phyloP scores from a whole-genome alignment of 106 monocot species.

The Cymbidium sinense region DNA sequence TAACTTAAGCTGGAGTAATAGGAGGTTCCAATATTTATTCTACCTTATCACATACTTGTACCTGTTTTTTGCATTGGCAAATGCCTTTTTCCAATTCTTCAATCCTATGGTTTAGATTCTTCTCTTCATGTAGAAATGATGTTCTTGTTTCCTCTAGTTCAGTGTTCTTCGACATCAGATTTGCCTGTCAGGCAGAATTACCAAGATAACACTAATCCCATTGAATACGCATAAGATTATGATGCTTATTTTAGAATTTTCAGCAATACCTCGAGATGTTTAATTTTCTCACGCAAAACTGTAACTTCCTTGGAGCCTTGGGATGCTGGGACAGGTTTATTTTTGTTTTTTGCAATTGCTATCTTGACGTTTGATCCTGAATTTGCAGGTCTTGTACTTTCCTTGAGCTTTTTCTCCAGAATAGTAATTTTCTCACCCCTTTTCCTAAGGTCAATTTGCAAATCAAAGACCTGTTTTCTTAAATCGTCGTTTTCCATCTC shows the following conservation, averaged over 20 bases:
- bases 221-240: not conserved
- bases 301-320: slow-evolving; percentile 15
- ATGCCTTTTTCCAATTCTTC: slow-evolving; percentile 14
- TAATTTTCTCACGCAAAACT: slow-evolving; percentile 17
- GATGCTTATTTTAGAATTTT: not conserved
- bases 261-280: slow-evolving; percentile 18
- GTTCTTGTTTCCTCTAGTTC: slow-evolving; percentile 10
- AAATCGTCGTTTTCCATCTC: slow-evolving; percentile 43
- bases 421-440: slow-evolving; percentile 23
- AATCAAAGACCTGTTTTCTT: slow-evolving; percentile 28
- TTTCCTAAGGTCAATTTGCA: slow-evolving; percentile 25
- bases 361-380: slow-evolving; percentile 12
- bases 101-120: slow-evolving; percentile 10
- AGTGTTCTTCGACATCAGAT: slow-evolving; percentile 12
- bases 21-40: not conserved
- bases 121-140: slow-evolving; percentile 11
- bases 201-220: not conserved
- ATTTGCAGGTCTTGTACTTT: slow-evolving; percentile 9
- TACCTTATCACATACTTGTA: not conserved
- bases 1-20: too few species aligned
- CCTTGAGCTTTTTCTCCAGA: slow-evolving; percentile 29
- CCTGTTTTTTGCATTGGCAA: not conserved
- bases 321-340: slow-evolving; percentile 6
- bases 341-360: slow-evolving; percentile 22
- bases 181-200: slow-evolving; percentile 12